Evolutionary conservation across 116 monocot genomes (phyloP).

Genomic region (Phalaenopsis hybrid): DNA sequence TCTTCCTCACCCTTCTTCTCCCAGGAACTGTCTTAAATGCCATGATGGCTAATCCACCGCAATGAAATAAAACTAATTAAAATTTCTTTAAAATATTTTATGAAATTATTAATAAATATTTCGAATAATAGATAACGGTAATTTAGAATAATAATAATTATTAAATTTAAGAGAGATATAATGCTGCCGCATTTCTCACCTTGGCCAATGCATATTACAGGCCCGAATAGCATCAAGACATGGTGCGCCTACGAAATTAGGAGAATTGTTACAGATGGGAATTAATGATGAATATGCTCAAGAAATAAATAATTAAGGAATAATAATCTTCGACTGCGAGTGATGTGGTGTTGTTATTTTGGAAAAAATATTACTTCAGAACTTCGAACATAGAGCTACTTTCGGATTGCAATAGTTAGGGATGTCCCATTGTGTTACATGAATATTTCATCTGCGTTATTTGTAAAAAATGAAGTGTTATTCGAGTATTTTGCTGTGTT

Average conservation of each 20-base stretch:
- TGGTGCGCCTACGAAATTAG: neutral
- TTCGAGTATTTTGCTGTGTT: too few relatives aligned
- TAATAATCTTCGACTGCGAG: neutral
- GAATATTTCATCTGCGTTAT: too few relatives aligned
- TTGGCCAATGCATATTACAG: conserved; percentile 2
- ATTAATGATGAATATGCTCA: too few relatives aligned
- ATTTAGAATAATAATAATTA: too few relatives aligned
- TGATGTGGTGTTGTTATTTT: too few relatives aligned
- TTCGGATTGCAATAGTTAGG: too few relatives aligned
- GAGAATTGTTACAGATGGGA: neutral
- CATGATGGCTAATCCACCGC: conserved; percentile 1
- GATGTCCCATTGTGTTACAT: too few relatives aligned
- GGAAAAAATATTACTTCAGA: too few relatives aligned
- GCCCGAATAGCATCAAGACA: conserved; percentile 1
- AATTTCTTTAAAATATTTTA: neutral
- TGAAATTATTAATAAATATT: neutral
- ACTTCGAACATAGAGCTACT: too few relatives aligned
- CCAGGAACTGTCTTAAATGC: conserved; percentile 4
- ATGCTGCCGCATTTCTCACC: neutral
- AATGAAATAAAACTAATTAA: neutral
- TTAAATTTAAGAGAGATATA: too few relatives aligned
- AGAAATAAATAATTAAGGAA: neutral
- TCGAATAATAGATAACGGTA: too few relatives aligned
- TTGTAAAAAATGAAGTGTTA: too few relatives aligned
- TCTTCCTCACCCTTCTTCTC: neutral